These are phyloP conservation scores for Nicotiana attenuata DNA, from an alignment of 257 asterid genomes.

Conservation along the genomic window DNA sequence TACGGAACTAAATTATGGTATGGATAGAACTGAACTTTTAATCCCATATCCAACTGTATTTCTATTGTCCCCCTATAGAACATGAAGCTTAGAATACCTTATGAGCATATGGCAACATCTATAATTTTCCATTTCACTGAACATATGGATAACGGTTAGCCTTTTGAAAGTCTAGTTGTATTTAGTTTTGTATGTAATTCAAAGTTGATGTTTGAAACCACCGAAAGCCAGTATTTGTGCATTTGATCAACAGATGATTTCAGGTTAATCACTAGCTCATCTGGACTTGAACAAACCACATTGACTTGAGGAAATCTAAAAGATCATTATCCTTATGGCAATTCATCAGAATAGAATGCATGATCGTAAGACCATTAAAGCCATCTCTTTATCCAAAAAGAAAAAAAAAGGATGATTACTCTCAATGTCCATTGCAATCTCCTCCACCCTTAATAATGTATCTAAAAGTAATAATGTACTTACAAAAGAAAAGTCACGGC, in stretches of 20 bases:
- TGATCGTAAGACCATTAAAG: background rate
- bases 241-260: background rate
- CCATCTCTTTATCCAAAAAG: background rate
- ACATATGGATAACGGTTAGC: too few species aligned
- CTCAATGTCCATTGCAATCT: background rate
- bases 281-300: background rate
- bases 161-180: background rate
- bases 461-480: background rate
- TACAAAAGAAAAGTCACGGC: background rate
- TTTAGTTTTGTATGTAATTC: background rate
- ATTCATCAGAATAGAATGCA: background rate
- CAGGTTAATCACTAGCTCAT: background rate
- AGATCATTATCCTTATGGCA: background rate
- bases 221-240: background rate
- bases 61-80: background rate
- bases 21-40: background rate
- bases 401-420: background rate
- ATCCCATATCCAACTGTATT: background rate
- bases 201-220: background rate
- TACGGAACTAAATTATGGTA: background rate
- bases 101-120: background rate
- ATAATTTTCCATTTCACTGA: background rate
- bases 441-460: background rate
- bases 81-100: too few species aligned
- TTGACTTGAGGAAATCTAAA: background rate